phyloP scores from a whole-genome alignment of 176 grass and related monocot genomes.

The Panicum miliaceum region DNA sequence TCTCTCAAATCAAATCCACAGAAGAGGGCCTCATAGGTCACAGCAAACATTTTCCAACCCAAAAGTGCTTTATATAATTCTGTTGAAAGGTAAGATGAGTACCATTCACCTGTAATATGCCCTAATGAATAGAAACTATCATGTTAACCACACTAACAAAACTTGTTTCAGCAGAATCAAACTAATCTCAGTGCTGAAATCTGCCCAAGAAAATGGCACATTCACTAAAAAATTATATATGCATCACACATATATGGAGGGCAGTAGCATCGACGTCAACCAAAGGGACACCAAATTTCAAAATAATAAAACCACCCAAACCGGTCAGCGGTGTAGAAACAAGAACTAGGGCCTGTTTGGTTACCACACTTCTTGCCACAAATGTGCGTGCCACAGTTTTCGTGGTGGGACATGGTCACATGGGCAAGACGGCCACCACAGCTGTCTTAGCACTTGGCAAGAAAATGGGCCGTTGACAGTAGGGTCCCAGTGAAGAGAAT shows the following conservation, averaged over 20 bases:
- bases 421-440: neutral
- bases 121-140: neutral
- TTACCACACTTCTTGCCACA: neutral
- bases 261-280: neutral
- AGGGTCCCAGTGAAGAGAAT: neutral
- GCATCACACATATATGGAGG: neutral
- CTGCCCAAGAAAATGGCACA: neutral
- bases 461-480: neutral
- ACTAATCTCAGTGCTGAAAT: neutral
- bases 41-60: neutral
- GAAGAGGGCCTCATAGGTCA: neutral
- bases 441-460: neutral
- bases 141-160: neutral
- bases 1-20: constrained; percentile 8
- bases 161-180: neutral
- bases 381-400: neutral
- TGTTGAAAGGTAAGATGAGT: neutral
- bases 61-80: constrained; percentile 11
- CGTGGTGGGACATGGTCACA: too few relatives aligned
- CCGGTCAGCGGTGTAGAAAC: neutral
- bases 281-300: neutral
- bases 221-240: too few relatives aligned
- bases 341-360: neutral
- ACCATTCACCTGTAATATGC: constrained; percentile 3
- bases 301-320: neutral